phyloP scores from a whole-genome alignment of 345 rosid genomes.

The Lepidium didymum region DNA sequence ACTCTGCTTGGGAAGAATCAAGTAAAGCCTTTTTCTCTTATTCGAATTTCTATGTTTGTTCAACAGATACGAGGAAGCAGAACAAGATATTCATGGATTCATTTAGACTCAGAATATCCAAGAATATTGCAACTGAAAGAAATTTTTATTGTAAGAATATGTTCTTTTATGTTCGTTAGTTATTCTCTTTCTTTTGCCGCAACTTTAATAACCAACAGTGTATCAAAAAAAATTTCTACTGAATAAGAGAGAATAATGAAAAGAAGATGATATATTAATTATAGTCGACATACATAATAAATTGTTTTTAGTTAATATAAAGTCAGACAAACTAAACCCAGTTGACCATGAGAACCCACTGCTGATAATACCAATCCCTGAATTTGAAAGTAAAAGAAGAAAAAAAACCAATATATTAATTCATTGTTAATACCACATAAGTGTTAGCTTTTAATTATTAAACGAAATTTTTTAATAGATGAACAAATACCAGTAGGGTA shows the following conservation, averaged over 20 bases:
- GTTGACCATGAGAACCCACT: not conserved
- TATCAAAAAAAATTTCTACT: not conserved
- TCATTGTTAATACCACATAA: not conserved
- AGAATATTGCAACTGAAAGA: not conserved
- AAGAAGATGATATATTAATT: not conserved
- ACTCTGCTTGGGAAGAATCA: constrained; percentile 14
- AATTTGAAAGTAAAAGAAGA: not conserved
- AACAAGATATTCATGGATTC: constrained; percentile 6
- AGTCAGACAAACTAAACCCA: not conserved
- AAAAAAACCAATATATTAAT: not conserved
- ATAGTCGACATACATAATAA: not conserved
- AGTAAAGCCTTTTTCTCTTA: not conserved
- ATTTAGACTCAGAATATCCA: not conserved
- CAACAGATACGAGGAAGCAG: constrained; percentile 16
- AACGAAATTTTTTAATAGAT: not conserved
- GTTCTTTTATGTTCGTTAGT: not conserved
- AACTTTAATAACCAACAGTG: not conserved
- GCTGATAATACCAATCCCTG: not conserved
- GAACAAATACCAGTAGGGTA: not conserved
- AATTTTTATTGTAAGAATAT: not conserved
- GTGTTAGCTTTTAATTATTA: not conserved
- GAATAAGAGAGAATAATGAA: not conserved
- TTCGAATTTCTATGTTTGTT: not conserved
- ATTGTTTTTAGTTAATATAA: not conserved
- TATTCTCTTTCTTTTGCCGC: not conserved